Base-by-base conservation (phyloP, 176 grass and related monocot species). In the Thinopyrum elongatum region DNA sequence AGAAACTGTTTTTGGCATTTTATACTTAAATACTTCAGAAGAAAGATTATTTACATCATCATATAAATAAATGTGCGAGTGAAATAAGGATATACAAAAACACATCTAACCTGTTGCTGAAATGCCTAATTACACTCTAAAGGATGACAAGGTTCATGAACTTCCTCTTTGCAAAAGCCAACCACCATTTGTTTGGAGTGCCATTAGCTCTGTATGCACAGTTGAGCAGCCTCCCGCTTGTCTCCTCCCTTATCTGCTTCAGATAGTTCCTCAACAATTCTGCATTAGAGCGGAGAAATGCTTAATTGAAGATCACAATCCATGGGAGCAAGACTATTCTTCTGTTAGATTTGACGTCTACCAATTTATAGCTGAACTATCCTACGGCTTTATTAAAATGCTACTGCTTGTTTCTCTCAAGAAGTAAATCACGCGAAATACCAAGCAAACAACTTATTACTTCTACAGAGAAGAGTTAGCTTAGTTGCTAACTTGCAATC, bases 211-310 rank as follows among this genome's bases (percentile, higher is more conserved):
- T 99, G 67, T 99, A 99, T 72, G 94, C 97, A 77, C 97, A 98
- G 71, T 46, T 94, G 25, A 98, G 97, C 70, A 99, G 83, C 89
- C 97, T 96, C 84, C 97, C 97, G 74, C 94, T 99, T 30, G 94
- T 96, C 73, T 99, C 97, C 82, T 99, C 94, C 65, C 97, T 93
- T 91, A 99, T 96, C 84, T 99, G 97, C 83, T 96, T 96, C 94
- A 99, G 82, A 93, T 96, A 99, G 84, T 93, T 96, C 80, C 97
- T 90, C 74, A 99, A 92, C 53, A 98, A 30, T 60, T 99, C 97
- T 99, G 94, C 83, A 95, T 30, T 75, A 70, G 57, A 30, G 65
- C 15, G 39, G 23, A 49, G 3, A 80, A 74, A 55, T 38, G 64
- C 15, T 51, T 26, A 42, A 35, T 22, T 47, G 29, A 77, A 27